Percentiles rank a stretch among this genome's conserved stretches.
These are phyloP conservation scores for Forsythia viridissima DNA, from an alignment of 257 asterid species.

Conservation along the genomic window DNA sequence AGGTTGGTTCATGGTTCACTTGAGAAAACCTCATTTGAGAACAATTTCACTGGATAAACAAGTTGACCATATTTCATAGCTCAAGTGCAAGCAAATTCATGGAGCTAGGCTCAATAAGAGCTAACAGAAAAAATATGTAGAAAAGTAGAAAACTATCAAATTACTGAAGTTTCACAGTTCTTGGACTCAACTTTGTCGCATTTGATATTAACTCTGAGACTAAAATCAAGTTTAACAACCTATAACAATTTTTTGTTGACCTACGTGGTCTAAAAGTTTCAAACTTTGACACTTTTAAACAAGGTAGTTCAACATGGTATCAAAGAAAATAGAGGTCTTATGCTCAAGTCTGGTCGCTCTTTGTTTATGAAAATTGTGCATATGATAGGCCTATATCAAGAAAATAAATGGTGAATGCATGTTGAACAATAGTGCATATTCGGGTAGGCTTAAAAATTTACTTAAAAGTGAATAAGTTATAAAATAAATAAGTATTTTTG, in stretches of 20 bases:
- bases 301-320: not conserved
- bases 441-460: not conserved
- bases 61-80: not conserved
- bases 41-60: not conserved
- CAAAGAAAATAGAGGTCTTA: not conserved
- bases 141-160: no score
- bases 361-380: not conserved
- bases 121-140: no score
- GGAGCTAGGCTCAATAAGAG: no score
- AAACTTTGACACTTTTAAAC: not conserved
- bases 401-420: not conserved
- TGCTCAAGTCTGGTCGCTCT: no score
- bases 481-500: not conserved
- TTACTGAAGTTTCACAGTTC: no score
- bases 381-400: no score
- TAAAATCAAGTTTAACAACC: no score
- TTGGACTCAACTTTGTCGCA: no score
- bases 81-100: not conserved
- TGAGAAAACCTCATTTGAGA: not conserved
- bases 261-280: not conserved
- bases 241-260: no score
- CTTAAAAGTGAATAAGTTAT: no score
- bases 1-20: not conserved
- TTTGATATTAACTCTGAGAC: no score
- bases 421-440: not conserved